phyloP scores from a whole-genome alignment of 306 rosid genomes.

The Sicyos edulis region DNA sequence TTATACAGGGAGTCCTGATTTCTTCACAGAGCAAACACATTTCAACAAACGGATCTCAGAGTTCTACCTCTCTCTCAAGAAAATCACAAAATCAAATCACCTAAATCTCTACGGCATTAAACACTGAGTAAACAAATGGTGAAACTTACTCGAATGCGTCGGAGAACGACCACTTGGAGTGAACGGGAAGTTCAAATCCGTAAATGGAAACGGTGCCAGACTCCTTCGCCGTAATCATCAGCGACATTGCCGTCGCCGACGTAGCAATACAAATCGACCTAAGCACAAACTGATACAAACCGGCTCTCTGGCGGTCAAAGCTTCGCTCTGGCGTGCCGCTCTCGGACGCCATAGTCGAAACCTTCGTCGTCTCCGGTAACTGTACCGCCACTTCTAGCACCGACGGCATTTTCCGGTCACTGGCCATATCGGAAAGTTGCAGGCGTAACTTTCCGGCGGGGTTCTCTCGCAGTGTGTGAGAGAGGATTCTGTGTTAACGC shows the following conservation, averaged over 20 bases:
- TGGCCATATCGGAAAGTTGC: constrained; percentile 27
- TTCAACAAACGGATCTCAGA: constrained; percentile 5
- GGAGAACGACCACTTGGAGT: constrained; percentile 78
- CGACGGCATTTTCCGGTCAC: constrained; percentile 38
- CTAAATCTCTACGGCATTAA: neutral
- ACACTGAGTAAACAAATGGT: neutral
- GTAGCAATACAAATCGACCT: constrained; percentile 46
- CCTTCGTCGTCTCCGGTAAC: constrained; percentile 20
- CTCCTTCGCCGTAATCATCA: constrained; percentile 74
- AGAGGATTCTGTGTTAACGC: neutral
- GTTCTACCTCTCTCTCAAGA: neutral
- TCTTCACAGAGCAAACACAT: neutral
- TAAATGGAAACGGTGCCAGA: constrained; percentile 43
- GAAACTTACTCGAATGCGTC: constrained; percentile 55
- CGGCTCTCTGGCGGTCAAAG: constrained; percentile 31
- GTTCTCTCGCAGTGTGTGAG: neutral
- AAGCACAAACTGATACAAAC: constrained; percentile 37
- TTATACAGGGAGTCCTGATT: constrained; percentile 8
- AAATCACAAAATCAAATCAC: constrained; percentile 8
- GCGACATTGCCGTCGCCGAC: constrained; percentile 43
- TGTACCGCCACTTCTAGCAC: constrained; percentile 22
- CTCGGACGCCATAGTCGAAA: constrained; percentile 34
- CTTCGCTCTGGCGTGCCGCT: constrained; percentile 23
- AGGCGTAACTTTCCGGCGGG: neutral
- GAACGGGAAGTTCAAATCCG: constrained; percentile 55